Evolutionary conservation across 495 filamentous ascomycete species (phyloP), one percentile per base, ranked within the genome.

Genomic region (Aspergillus kassunensis): DNA sequence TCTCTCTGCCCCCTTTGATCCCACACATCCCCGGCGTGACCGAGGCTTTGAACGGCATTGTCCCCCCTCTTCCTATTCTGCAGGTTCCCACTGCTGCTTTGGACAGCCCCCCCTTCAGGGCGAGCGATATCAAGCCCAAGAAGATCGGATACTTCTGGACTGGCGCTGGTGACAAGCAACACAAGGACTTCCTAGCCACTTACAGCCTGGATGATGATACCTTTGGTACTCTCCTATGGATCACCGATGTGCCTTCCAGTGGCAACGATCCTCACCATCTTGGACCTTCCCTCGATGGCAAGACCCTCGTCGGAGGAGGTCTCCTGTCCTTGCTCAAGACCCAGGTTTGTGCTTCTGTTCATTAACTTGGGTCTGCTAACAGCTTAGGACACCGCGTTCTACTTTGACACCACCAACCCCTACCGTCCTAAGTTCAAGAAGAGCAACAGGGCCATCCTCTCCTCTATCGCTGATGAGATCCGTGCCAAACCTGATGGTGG

Each of bases 131-230:
- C 54, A 74, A 75, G 65, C 81, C 81, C 33, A 84, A 84, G 78
- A 85, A 84, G 67, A 81, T 85, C 53, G 81, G 80, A 3, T 84
- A 81, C 63, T 84, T 83, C 65, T 85, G 78, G 77, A 81, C 80
- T 46, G 81, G 73, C 27, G 69, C 80, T 11, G 80, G 74, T 16
- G 81, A 85, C 60, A 83, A 83, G 57, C 48, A 72, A 42, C 80
- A 84, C 64, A 76, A 75, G 53, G 61, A 85, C 54, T 85, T 85
- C 63, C 62, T 85, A 23, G 80, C 78, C 4, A 79, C 80, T 6
- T 78, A 80, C 60, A 79, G 73, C 65, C 71, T 83, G 33, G 81
- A 83, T 53, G 80, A 83, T 70, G 78, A 80, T 40, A 82, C 81
- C 16, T 85, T 83, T 53, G 81, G 81, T 16, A 76, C 75, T 8